Evolutionary conservation across 441 rosid genomes (phyloP).

Genomic region (Francoa sonchifolia): DNA sequence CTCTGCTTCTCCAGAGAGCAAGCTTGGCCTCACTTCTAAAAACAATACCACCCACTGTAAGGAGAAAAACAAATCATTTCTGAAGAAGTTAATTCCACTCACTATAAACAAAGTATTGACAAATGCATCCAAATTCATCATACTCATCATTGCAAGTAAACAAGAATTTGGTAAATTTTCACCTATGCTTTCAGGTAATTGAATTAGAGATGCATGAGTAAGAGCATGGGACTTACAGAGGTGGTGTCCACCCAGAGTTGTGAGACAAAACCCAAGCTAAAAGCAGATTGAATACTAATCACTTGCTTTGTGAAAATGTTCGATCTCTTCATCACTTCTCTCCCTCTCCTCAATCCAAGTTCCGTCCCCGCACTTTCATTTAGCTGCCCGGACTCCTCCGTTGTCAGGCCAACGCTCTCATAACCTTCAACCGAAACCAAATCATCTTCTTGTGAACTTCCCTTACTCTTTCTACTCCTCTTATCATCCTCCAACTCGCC

Average conservation of each 20-base stretch:
- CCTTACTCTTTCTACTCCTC: slow-evolving; percentile 6
- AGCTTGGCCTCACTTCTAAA: slow-evolving; percentile 69
- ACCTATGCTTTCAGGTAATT: too few relatives aligned
- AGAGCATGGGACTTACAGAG: slow-evolving; percentile 30
- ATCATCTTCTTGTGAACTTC: slow-evolving; percentile 14
- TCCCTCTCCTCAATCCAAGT: slow-evolving; percentile 28
- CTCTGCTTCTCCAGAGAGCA: slow-evolving; percentile 74
- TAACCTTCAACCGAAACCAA: slow-evolving; percentile 15
- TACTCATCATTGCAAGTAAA: not conserved
- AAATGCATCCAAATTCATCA: not conserved
- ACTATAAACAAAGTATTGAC: not conserved
- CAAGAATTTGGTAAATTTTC: too few relatives aligned
- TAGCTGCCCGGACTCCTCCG: not conserved
- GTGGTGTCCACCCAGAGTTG: slow-evolving; percentile 74
- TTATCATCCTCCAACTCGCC: slow-evolving; percentile 5
- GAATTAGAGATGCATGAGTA: not conserved
- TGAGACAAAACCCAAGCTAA: slow-evolving; percentile 59
- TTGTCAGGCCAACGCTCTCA: not conserved
- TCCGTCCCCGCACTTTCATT: slow-evolving; percentile 2
- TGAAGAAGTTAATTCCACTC: not conserved
- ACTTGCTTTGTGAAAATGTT: slow-evolving; percentile 76
- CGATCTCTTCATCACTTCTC: slow-evolving; percentile 43
- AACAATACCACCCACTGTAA: slow-evolving; percentile 56
- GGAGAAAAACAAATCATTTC: slow-evolving; percentile 2
- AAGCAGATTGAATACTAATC: slow-evolving; percentile 60